Evolutionary conservation across 1,139 yeast genomes (phyloP), one percentile per base, ranked within the genome.

Genomic region (Yamadazyma triangularis): DNA sequence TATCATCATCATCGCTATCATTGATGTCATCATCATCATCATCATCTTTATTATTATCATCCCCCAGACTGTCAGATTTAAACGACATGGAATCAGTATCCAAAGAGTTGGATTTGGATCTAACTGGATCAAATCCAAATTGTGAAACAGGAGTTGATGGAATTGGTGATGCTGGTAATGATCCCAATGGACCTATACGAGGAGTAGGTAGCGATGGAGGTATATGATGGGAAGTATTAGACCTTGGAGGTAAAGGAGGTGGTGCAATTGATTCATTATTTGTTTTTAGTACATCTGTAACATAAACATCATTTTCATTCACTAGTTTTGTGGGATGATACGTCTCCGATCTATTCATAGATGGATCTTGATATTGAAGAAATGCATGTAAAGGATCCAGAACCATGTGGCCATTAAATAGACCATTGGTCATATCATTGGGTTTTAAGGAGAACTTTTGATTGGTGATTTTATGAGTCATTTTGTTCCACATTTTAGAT

Each of bases 331-430:
- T 39, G 0, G 69, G 70, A 26, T 51, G 51, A 38, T 64, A 63
- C 2, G 58, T 53, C 30, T 58, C 61, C 4, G 58, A 43, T 12
- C 39, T 31, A 40, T 62, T 53, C 26, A 47, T 28, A 14, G 44
- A 40, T 3, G 60, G 54, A 36, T 63, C 58, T 16, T 56, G 43
- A 39, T 46, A 64, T 36, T 57, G 51, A 3, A 40, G 34, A 40
- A 53, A 66, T 8, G 65, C 47, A 16, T 44, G 50, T 21, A 65
- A 39, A 0, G 68, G 64, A 41, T 67, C 73, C 1, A 57, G 58
- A 13, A 52, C 51, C 24, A 57, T 41, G 24, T 53, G 42, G 9
- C 56, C 63, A 28, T 44, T 45, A 35, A 66, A 66, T 2, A 64
- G 38, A 2, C 73, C 71, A 35, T 53, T 47, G 8, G 38, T 38